Percentiles rank a stretch among this genome's conserved stretches.
These are phyloP conservation scores for Cucumis melo DNA, from an alignment of 306 rosid species.

Conservation along the genomic window DNA sequence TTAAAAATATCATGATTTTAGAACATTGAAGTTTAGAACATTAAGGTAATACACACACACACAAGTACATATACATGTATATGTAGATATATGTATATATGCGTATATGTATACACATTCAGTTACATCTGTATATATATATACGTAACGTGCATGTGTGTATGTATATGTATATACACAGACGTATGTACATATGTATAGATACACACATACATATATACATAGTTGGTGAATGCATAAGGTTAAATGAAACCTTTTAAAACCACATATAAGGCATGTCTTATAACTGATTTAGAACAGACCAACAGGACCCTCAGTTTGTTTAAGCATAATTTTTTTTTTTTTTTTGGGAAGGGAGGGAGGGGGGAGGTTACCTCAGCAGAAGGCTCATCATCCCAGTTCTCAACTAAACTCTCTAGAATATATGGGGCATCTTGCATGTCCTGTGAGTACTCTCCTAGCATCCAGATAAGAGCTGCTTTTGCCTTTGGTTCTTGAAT, in stretches of 20 bases:
- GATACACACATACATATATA: too few relatives aligned
- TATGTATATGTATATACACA: too few relatives aligned
- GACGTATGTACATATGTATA: too few relatives aligned
- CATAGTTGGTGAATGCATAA: background rate
- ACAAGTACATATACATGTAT: too few relatives aligned
- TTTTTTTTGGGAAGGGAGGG: too few relatives aligned
- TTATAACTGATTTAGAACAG: background rate
- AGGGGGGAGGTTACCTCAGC: conserved; percentile 45
- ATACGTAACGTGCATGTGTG: too few relatives aligned
- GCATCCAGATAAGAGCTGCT: conserved; percentile 98
- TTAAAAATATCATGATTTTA: background rate
- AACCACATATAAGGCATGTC: too few relatives aligned
- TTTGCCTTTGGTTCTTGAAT: conserved; percentile 97
- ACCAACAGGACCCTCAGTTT: background rate
- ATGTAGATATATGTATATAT: too few relatives aligned
- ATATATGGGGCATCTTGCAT: conserved; percentile 95
- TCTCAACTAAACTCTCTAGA: conserved; percentile 74
- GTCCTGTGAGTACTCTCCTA: conserved; percentile 96
- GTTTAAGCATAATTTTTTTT: background rate
- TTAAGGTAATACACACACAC: too few relatives aligned
- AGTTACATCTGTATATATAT: too few relatives aligned
- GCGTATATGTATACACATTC: too few relatives aligned
- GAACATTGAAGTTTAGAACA: background rate
- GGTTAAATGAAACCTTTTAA: background rate
- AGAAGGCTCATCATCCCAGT: conserved; percentile 95